Base-by-base conservation (phyloP, 805 yeast genomes). In the Yarrowia keelungensis region DNA sequence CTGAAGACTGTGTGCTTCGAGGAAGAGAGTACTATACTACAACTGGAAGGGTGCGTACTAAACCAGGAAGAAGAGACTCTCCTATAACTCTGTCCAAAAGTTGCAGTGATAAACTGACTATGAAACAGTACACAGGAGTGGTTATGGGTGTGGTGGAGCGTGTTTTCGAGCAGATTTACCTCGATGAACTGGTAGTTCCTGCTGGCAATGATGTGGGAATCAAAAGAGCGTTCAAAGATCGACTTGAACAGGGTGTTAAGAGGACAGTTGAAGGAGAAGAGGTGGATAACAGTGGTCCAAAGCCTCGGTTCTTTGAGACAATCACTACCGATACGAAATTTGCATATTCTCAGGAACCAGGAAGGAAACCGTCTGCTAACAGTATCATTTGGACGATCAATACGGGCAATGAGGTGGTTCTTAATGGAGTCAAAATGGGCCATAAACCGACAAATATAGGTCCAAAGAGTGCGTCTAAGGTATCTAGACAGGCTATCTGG, bases 1-100 rank as follows among this genome's bases (percentile, higher is more conserved):
- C 68, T 8, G 69, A 36, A 9, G 42, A 56, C 26, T 45, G 72
- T 67, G 43, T 71, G 5, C 69, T 85, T 1, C 75, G 97, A 73
- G 98, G 98, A 0, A 77, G 97, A 47, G 84, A 83, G 43, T 81
- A 85, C 75, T 88, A 85, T 71, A 79, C 78, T 15, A 73, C 78
- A 19, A 77, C 82, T 1, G 97, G 97, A 0, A 77, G 80, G 9
- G 92, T 94, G 0, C 81, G 99, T 71, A 93, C 98, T 0, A 94
- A 95, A 75, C 99, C 98, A 0, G 99, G 99, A 1, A 77, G 98
- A 64, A 76, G 81, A 38, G 98, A 95, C 75, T 89, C 97, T 2
- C 83, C 84, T 1, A 71, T 86, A 4, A 85, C 97, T 0, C 77
- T 84, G 61, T 90, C 96, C 39, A 94, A 92, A 76, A 91, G 97